These are phyloP conservation scores for Tilletiaria anomala DNA, from an alignment of 1,284 basidiomycete species.

Conservation along the genomic window DNA sequence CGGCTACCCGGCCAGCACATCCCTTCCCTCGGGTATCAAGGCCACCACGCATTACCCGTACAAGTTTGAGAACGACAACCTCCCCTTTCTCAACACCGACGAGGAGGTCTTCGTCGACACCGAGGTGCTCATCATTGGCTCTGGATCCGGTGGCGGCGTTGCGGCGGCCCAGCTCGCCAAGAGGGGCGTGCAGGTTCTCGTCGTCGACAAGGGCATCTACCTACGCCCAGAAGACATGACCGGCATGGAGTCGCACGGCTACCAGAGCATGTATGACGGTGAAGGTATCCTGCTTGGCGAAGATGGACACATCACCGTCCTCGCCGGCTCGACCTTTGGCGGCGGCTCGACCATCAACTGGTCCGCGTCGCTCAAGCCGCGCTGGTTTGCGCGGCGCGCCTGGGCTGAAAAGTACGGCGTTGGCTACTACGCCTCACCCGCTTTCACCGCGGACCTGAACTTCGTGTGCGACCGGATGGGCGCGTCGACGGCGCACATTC, in stretches of 20 bases:
- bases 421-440: conserved; percentile 37
- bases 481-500: conserved; percentile 32
- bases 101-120: conserved; percentile 30
- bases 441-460: conserved; percentile 39
- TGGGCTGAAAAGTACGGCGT: conserved; percentile 41
- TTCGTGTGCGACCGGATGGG: conserved; percentile 41
- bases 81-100: conserved; percentile 13
- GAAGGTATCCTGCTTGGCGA: conserved; percentile 41
- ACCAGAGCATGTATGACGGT: conserved; percentile 40
- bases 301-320: conserved; percentile 39
- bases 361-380: conserved; percentile 42
- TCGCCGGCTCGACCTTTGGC: conserved; percentile 42
- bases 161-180: conserved; percentile 36
- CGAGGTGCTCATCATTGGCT: conserved; percentile 41
- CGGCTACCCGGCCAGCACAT: conserved; percentile 28
- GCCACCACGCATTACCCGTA: conserved; percentile 17
- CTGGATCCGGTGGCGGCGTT: conserved; percentile 43
- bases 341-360: conserved; percentile 45
- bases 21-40: conserved; percentile 18
- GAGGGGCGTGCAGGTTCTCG: conserved; percentile 39
- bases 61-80: conserved; percentile 31
- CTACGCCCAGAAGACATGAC: conserved; percentile 36
- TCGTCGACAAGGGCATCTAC: conserved; percentile 44
- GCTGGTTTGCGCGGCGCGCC: conserved; percentile 39
- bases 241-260: conserved; percentile 37